These are phyloP conservation scores for Cryptococcus hybrid DNA, from an alignment of 1,284 basidiomycete genomes.

Conservation along the genomic window DNA sequence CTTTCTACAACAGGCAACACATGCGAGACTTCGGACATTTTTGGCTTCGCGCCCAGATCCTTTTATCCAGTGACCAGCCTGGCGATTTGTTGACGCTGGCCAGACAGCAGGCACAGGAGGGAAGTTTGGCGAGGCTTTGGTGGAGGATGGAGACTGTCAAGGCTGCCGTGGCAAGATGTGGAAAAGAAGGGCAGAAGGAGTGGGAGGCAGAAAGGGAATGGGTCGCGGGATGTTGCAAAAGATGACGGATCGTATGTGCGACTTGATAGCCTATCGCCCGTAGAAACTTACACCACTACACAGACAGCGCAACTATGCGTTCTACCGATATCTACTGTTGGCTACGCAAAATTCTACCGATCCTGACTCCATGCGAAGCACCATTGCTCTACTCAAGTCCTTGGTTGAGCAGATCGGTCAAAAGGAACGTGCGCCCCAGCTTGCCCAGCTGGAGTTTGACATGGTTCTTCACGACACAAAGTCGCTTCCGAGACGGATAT, in stretches of 20 bases:
- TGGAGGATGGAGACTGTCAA: constrained; percentile 25
- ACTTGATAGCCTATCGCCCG: too few species aligned
- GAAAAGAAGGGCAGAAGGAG: constrained; percentile 4
- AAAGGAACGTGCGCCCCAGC: constrained; percentile 34
- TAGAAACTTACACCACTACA: neutral
- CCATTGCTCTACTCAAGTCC: constrained; percentile 12
- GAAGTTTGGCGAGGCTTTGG: constrained; percentile 29
- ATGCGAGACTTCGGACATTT: constrained; percentile 25
- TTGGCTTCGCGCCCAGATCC: constrained; percentile 40
- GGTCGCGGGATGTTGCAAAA: constrained; percentile 12
- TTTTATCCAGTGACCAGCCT: constrained; percentile 24
- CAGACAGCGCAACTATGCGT: constrained; percentile 40
- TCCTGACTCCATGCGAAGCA: neutral
- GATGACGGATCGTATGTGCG: constrained; percentile 26
- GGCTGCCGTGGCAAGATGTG: constrained; percentile 4
- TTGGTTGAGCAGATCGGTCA: constrained; percentile 21
- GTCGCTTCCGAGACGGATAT: neutral
- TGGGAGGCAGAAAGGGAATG: constrained; percentile 30
- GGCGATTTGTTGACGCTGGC: constrained; percentile 19
- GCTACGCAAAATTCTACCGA: neutral
- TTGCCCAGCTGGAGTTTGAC: constrained; percentile 33
- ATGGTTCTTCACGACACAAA: neutral
- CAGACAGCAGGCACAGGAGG: constrained; percentile 20
- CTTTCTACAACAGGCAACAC: constrained; percentile 21
- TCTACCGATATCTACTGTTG: constrained; percentile 30